These are phyloP conservation scores for Blastocystis sp. DNA, from an alignment of 352 stramenopile genomes.

Conservation along the genomic window DNA sequence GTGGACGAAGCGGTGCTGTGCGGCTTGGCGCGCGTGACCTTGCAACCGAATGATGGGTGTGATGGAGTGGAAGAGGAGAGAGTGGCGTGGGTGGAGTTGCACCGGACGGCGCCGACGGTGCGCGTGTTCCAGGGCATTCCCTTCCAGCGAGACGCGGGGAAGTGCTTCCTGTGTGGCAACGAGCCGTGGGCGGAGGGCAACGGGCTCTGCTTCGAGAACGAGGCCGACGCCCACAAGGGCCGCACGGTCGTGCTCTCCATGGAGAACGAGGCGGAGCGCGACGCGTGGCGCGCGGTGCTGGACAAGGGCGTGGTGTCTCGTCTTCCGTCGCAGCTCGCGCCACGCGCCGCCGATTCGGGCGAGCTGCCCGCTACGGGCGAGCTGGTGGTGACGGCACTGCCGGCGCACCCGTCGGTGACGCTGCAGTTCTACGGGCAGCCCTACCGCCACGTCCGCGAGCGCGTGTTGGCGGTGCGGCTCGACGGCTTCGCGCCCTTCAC, in stretches of 20 bases:
- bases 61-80: not conserved
- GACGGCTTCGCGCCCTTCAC: not conserved
- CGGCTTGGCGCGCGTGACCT: not conserved
- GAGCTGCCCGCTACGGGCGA: not conserved
- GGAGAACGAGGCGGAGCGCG: not conserved
- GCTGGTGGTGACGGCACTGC: not conserved
- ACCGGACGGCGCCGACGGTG: not conserved
- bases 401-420: not conserved
- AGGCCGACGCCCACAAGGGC: not conserved
- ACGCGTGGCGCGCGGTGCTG: not conserved
- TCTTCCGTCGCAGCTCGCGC: not conserved
- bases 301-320: not conserved
- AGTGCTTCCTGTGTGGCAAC: not conserved
- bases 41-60: not conserved
- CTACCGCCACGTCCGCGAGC: not conserved
- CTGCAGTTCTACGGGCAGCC: not conserved
- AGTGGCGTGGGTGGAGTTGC: constrained; percentile 12
- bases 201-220: not conserved
- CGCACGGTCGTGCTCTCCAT: not conserved
- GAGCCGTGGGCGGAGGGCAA: not conserved
- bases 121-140: constrained; percentile 23
- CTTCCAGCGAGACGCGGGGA: constrained; percentile 5
- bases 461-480: not conserved
- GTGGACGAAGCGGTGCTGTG: constrained; percentile 23
- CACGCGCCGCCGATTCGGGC: no score